phyloP scores from a whole-genome alignment of 768 basidiomycete genomes.

The Phylloporus rhodoxanthus region DNA sequence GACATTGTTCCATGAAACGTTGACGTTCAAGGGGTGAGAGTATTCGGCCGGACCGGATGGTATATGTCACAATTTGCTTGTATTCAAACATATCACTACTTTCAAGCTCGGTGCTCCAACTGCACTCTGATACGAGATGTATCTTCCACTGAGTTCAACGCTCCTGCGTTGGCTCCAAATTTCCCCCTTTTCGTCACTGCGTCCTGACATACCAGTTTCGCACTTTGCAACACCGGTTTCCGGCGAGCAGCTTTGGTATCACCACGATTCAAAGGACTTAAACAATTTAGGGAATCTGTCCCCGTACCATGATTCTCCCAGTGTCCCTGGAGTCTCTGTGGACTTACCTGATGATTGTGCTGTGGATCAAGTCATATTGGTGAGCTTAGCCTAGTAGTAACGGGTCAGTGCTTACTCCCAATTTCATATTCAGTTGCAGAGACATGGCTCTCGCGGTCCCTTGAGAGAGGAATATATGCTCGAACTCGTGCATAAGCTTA shows the following conservation, averaged over 20 bases:
- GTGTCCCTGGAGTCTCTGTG: conserved; percentile 21
- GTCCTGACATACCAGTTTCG: not conserved
- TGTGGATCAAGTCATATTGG: conserved; percentile 35
- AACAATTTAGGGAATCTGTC: conserved; percentile 30
- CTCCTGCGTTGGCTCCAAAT: conserved; percentile 9
- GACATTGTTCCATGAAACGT: too few relatives aligned
- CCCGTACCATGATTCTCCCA: conserved; percentile 30
- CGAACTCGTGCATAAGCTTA: conserved; percentile 29
- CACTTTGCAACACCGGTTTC: not conserved
- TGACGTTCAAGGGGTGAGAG: too few relatives aligned
- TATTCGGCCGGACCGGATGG: too few relatives aligned
- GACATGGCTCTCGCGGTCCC: conserved; percentile 36
- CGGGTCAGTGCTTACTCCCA: not conserved
- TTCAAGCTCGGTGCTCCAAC: not conserved
- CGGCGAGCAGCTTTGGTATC: not conserved
- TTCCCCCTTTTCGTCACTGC: not conserved
- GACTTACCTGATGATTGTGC: conserved; percentile 31
- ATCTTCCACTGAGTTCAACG: conserved; percentile 7
- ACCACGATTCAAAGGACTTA: not conserved
- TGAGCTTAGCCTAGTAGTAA: conserved; percentile 12
- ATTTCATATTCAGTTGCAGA: conserved; percentile 27
- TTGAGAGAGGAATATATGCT: conserved; percentile 27
- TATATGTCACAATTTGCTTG: too few relatives aligned
- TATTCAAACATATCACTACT: not conserved
- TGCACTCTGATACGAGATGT: conserved; percentile 3